Conservation (phyloP, 2,329 filamentous ascomycete species). For the Fusarium chlamydosporum region DNA sequence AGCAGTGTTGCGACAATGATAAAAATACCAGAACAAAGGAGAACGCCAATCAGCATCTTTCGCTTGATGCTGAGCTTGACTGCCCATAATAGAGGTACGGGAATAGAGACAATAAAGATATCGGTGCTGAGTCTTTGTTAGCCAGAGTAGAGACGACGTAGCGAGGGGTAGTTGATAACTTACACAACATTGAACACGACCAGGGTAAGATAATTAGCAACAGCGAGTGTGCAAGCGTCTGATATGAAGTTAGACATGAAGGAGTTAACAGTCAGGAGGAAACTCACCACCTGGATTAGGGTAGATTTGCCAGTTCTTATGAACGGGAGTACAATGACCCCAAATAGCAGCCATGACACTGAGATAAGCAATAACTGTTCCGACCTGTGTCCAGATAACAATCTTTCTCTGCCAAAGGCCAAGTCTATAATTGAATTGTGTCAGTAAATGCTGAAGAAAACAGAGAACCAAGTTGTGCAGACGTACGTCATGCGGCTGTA, state of each 20-base stretch:
- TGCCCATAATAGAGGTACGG: slow-evolving; percentile 58
- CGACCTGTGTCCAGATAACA: slow-evolving; percentile 55
- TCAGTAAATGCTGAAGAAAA: slow-evolving; percentile 10
- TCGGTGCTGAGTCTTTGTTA: slow-evolving; percentile 56
- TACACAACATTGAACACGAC: slow-evolving; percentile 57
- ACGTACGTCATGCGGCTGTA: slow-evolving; percentile 62
- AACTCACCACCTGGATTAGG: slow-evolving; percentile 58
- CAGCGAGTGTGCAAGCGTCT: slow-evolving; percentile 55
- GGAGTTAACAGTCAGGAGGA: fast-evolving
- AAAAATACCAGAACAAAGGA: slow-evolving; percentile 61
- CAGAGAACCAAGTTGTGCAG: slow-evolving; percentile 25
- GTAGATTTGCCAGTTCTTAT: slow-evolving; percentile 58
- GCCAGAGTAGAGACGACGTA: neutral
- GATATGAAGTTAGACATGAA: slow-evolving; percentile 5
- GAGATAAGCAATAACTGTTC: slow-evolving; percentile 52
- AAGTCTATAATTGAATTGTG: slow-evolving; percentile 44
- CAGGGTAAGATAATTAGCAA: slow-evolving; percentile 57
- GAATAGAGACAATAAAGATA: slow-evolving; percentile 57
- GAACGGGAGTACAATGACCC: slow-evolving; percentile 56
- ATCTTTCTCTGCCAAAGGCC: slow-evolving; percentile 56
- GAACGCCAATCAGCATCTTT: slow-evolving; percentile 57
- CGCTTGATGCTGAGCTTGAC: slow-evolving; percentile 56
- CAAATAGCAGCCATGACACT: slow-evolving; percentile 55
- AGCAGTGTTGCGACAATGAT: slow-evolving; percentile 60
- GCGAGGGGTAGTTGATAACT: slow-evolving; percentile 8